Evolutionary conservation across 208 protist species (phyloP).

Genomic region (Acanthamoeba royreba): DNA sequence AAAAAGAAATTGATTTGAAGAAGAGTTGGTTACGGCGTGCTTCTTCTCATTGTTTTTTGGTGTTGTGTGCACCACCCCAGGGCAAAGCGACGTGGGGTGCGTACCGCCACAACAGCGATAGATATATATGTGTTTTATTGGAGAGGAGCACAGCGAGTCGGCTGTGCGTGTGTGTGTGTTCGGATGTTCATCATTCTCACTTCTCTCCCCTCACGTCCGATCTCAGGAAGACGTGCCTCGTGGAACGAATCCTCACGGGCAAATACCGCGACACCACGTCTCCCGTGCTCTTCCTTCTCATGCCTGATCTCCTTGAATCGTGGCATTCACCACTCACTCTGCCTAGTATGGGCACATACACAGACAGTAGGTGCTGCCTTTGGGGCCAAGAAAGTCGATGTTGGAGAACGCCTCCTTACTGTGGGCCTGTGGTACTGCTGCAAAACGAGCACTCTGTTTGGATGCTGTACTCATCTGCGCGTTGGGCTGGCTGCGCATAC

Average conservation of each 20-base stretch:
- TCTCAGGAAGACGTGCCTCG: conserved; percentile 10
- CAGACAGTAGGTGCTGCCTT: conserved; percentile 50
- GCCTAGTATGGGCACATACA: no score
- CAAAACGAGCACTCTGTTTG: not conserved
- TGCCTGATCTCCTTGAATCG: not conserved
- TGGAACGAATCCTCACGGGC: not conserved
- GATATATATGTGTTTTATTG: not conserved
- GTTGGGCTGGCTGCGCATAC: no score
- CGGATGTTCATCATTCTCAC: no score
- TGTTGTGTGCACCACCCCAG: not conserved
- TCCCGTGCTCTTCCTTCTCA: not conserved
- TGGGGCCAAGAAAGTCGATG: conserved; percentile 21
- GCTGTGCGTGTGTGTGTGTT: no score
- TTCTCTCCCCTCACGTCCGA: no score
- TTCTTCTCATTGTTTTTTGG: no score
- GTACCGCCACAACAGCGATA: not conserved
- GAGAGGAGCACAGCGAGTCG: no score
- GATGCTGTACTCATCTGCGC: no score
- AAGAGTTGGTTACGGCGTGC: no score
- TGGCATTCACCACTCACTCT: not conserved
- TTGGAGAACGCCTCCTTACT: not conserved
- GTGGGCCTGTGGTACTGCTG: conserved; percentile 46
- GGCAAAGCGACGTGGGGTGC: not conserved
- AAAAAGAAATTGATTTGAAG: no score
- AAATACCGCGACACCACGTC: not conserved